Percentiles rank a stretch among this genome's conserved stretches.
Conservation (phyloP, 768 basidiomycete species). For the Gloeophyllum trabeum region DNA sequence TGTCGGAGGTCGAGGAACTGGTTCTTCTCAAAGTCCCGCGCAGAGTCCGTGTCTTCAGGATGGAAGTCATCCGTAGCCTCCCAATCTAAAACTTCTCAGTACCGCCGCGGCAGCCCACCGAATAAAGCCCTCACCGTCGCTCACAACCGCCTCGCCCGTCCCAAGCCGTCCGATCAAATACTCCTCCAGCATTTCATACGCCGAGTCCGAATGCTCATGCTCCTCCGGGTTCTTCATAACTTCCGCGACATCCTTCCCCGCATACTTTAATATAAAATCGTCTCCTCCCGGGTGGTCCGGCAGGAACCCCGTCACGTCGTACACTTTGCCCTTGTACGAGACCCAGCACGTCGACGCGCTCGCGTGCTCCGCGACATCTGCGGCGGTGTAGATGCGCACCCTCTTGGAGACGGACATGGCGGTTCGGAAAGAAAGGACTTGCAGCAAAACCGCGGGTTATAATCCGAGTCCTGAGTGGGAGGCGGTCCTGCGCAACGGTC, state of each 20-base stretch:
- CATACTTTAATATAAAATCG: conserved; percentile 74
- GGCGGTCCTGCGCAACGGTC: too few relatives aligned
- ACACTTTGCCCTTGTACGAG: conserved; percentile 70
- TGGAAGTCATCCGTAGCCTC: conserved; percentile 83
- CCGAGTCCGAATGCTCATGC: conserved; percentile 86
- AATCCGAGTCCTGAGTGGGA: too few relatives aligned
- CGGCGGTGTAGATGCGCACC: conserved; percentile 59
- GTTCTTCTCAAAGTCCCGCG: conserved; percentile 77
- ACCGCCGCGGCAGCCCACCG: not conserved
- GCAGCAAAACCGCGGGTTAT: too few relatives aligned
- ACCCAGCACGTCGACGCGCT: conserved; percentile 69
- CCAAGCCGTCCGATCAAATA: conserved; percentile 81
- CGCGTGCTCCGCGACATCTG: conserved; percentile 63
- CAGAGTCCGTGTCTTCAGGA: conserved; percentile 80
- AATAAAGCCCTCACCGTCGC: conserved; percentile 48
- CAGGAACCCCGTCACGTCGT: conserved; percentile 80
- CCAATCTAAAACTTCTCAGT: conserved; percentile 49
- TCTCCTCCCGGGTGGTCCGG: conserved; percentile 93
- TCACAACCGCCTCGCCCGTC: conserved; percentile 58
- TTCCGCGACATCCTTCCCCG: conserved; percentile 71
- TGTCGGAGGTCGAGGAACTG: conserved; percentile 85
- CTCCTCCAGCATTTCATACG: conserved; percentile 87
- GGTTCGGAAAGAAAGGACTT: conserved; percentile 6
- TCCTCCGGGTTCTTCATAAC: conserved; percentile 73
- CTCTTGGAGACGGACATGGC: conserved; percentile 43